phyloP scores from a whole-genome alignment of 768 basidiomycete genomes.

The Phaeotremella skinneri region DNA sequence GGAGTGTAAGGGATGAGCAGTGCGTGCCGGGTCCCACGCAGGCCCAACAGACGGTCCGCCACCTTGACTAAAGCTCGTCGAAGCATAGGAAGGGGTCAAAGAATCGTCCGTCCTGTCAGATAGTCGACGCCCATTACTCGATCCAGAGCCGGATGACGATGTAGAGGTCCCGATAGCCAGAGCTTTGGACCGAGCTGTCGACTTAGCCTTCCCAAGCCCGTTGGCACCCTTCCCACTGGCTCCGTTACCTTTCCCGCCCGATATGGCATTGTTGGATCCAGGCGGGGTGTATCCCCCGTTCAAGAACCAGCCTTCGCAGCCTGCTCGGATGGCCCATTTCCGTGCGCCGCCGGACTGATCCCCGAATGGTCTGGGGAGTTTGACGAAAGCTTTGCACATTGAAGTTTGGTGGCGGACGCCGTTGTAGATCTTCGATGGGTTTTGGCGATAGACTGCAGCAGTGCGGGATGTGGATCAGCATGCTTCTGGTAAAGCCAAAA shows the following conservation, averaged over 20 bases:
- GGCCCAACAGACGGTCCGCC: constrained; percentile 40
- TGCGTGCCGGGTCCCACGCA: constrained; percentile 30
- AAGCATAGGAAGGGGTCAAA: constrained; percentile 7
- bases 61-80: constrained; percentile 4
- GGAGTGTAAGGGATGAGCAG: constrained; percentile 5
- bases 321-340: constrained; percentile 50
- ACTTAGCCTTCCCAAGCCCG: constrained; percentile 36
- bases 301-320: constrained; percentile 47
- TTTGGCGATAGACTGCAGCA: constrained; percentile 45
- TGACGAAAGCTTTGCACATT: constrained; percentile 49
- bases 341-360: constrained; percentile 48
- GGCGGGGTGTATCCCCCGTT: constrained; percentile 42
- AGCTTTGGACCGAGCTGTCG: constrained; percentile 38
- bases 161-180: constrained; percentile 36
- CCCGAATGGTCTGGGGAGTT: constrained; percentile 48
- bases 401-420: constrained; percentile 50
- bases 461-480: not conserved
- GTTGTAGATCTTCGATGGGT: constrained; percentile 51
- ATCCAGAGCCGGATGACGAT: too few relatives aligned
- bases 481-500: too few relatives aligned
- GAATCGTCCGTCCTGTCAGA: constrained; percentile 1
- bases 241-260: constrained; percentile 1
- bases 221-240: not conserved
- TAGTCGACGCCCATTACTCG: not conserved
- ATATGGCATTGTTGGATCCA: constrained; percentile 3